phyloP scores from a whole-genome alignment of 495 filamentous ascomycete genomes.

The Aspergillus nanangensis region DNA sequence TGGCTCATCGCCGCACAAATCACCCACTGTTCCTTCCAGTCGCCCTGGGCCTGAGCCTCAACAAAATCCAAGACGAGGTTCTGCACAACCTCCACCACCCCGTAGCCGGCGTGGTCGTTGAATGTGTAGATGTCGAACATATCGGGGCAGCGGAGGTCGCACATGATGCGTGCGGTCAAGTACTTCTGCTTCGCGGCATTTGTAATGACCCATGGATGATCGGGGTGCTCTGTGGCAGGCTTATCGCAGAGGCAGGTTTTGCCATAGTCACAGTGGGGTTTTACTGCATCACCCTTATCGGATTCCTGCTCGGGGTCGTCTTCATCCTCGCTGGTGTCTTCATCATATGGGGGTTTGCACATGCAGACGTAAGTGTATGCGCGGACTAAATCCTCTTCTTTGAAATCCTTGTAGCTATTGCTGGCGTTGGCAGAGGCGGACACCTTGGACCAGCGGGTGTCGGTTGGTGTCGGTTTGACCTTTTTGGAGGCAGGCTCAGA shows the following conservation, averaged over 20 bases:
- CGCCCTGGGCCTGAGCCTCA: slow-evolving; percentile 18
- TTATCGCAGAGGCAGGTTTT: slow-evolving; percentile 35
- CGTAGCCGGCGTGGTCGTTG: slow-evolving; percentile 35
- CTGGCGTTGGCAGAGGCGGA: slow-evolving; percentile 39
- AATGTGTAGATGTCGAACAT: slow-evolving; percentile 35
- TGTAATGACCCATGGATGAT: slow-evolving; percentile 35
- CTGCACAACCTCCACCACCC: slow-evolving; percentile 32
- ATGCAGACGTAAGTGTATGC: slow-evolving; percentile 30
- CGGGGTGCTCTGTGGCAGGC: slow-evolving; percentile 29
- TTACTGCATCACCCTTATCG: neutral
- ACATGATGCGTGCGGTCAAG: neutral
- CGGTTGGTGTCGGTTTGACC: slow-evolving; percentile 9
- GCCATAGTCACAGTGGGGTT: slow-evolving; percentile 6
- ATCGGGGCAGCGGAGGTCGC: slow-evolving; percentile 31
- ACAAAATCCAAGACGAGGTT: slow-evolving; percentile 37
- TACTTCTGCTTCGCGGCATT: slow-evolving; percentile 22
- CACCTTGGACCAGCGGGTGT: slow-evolving; percentile 32
- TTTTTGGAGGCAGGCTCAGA: neutral
- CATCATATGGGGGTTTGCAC: slow-evolving; percentile 9
- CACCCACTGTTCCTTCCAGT: slow-evolving; percentile 28
- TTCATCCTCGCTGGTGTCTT: neutral
- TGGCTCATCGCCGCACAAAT: slow-evolving; percentile 27
- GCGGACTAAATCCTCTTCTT: slow-evolving; percentile 15
- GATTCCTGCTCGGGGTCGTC: neutral
- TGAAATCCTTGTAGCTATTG: slow-evolving; percentile 18